Evolutionary conservation across 2,329 filamentous ascomycete genomes (phyloP).

Genomic region (Phialophora expanda): DNA sequence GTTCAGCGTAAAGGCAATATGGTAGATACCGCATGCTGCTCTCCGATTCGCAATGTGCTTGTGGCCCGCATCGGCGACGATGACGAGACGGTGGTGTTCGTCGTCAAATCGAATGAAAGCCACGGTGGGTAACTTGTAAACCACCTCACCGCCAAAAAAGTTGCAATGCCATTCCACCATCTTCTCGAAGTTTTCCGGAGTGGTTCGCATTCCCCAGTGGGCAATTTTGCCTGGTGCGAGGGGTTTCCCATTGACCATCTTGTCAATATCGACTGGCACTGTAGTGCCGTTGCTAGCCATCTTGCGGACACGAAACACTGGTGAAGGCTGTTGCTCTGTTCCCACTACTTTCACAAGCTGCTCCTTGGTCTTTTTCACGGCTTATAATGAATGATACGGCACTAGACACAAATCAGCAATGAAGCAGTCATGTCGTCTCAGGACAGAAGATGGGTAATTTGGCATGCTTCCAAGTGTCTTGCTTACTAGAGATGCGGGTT

Average conservation of each 20-base stretch:
- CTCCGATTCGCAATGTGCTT: conserved; percentile 36
- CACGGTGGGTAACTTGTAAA: neutral
- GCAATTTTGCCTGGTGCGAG: neutral
- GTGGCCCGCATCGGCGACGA: conserved; percentile 41
- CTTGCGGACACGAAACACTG: too few relatives aligned
- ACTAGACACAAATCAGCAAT: too few relatives aligned
- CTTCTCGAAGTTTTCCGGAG: conserved; percentile 9
- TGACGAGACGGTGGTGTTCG: conserved; percentile 51
- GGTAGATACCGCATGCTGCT: conserved; percentile 46
- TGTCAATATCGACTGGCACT: neutral
- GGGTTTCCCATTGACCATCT: conserved; percentile 3
- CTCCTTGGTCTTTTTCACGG: too few relatives aligned
- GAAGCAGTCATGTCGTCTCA: too few relatives aligned
- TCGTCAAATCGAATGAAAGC: conserved; percentile 20
- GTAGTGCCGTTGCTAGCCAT: too few relatives aligned
- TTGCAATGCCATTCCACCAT: conserved; percentile 10
- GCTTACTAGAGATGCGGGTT: too few relatives aligned
- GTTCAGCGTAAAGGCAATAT: conserved; percentile 52
- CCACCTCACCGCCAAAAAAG: conserved; percentile 1
- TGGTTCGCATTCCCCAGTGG: conserved; percentile 9
- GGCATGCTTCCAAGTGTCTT: too few relatives aligned
- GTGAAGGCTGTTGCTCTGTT: too few relatives aligned
- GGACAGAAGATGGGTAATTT: too few relatives aligned
- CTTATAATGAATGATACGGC: too few relatives aligned
- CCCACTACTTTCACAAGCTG: too few relatives aligned